Evolutionary conservation across 2,329 filamentous ascomycete species (phyloP), one percentile per base, ranked within the genome.

Genomic region (Whalleya microplaca): DNA sequence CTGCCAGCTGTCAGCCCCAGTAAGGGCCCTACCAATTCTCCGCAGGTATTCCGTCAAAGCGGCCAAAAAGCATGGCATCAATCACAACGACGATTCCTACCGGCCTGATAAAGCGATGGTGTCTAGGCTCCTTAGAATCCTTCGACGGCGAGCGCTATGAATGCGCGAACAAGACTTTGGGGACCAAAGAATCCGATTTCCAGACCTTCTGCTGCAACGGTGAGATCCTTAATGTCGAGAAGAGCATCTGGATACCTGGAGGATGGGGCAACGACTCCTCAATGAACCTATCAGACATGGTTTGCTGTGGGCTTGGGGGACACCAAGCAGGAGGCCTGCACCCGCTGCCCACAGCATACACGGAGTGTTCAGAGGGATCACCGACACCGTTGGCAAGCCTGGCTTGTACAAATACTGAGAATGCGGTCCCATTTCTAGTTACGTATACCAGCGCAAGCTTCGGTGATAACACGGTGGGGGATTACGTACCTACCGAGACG

Each of bases 171-270:
- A 40, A 20, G 5, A 52, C 44, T 29, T 18, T 21, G 18, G 59
- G 51, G 37, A 42, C n/a, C n/a, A 19, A 48, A 9, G 14, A 48
- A 16, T 32, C 51, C 40, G 57, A 60, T 48, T 62, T 53, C 52
- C 51, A 62, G 59, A 59, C 59, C 19, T 60, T 62, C 57, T 62
- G 59, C 51, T 62, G 59, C 54, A 20, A 62, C 47, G 59, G 59
- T 37, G 46, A 47, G 20, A 58, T 62, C 51, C 44, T 56, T 43
- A 53, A 60, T 21, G 18, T 41, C 6, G 51, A 6, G 14, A 48
- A 47, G 49, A 50, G 58, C 49, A 45, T 58, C 19, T 59, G 56
- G 53, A 37, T 29, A 9, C 27, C 32, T 9, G 41, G 27, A 29
- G 27, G 23, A 45, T 49, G 21, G 21, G 23, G n/a, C n/a, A n/a